Percentiles rank a stretch among this genome's conserved stretches.
Evolutionary conservation across 2,329 filamentous ascomycete species (phyloP).

Genomic region (Trichoderma hamatum): DNA sequence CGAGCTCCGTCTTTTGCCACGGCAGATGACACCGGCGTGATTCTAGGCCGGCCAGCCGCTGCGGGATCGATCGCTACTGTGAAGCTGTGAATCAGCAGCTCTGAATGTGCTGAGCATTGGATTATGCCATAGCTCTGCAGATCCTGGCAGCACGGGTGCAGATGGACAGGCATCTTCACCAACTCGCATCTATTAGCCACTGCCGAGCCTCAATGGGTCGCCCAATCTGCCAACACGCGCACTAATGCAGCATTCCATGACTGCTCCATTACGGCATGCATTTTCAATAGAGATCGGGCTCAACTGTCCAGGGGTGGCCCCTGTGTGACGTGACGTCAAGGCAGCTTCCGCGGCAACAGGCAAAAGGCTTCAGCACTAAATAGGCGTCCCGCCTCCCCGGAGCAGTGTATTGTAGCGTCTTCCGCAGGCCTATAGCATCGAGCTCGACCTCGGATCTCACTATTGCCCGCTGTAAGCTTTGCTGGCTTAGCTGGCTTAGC

Average conservation of each 20-base stretch:
- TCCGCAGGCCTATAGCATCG: no score
- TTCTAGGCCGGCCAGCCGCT: not conserved
- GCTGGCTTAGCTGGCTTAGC: not conserved
- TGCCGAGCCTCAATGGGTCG: not conserved
- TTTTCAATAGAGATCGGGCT: not conserved
- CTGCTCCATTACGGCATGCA: not conserved
- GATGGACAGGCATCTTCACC: not conserved
- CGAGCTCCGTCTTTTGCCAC: not conserved
- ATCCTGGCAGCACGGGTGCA: not conserved
- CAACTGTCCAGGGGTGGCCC: not conserved
- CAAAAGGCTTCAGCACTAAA: not conserved
- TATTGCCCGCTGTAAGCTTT: not conserved
- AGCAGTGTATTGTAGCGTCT: not conserved
- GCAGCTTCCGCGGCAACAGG: not conserved
- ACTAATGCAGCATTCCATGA: not conserved
- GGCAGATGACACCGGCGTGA: not conserved
- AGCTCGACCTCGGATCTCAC: not conserved
- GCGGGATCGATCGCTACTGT: not conserved
- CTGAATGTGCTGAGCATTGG: not conserved
- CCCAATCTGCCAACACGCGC: not conserved
- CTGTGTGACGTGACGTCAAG: slow-evolving; percentile 24
- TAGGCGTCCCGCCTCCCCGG: no score
- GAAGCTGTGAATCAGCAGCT: not conserved
- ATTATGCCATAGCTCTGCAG: slow-evolving; percentile 10
- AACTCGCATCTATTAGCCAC: not conserved